Base-by-base conservation (phyloP, 192 early-diverging fungal species). In the Umbelopsis ramanniana region DNA sequence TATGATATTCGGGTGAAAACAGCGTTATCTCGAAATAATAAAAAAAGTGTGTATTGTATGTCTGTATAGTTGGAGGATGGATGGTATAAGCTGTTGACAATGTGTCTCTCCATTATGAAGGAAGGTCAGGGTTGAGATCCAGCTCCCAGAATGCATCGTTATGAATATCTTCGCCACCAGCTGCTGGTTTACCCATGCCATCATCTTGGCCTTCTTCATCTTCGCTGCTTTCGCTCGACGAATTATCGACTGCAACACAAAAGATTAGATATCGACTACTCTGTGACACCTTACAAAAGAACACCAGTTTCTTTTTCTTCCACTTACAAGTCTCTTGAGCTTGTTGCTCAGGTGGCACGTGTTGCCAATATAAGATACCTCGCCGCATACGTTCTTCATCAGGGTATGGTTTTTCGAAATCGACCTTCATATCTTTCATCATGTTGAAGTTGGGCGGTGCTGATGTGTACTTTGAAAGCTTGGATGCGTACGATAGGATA, bases 351-450 rank as follows among this genome's bases (percentile, higher is more conserved):
- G 83, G 70, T 29, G 75, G 57, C 33, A 63, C 52, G 53, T 84
- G 77, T 57, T 86, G 85, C 76, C 83, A 80, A 21, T 86, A 84
- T 9, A 86, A 46, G 19, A 82, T 69, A 15, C 85, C 83, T 26
- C 79, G 70, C 12, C 85, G 79, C 83, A 86, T 86, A 24, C 74
- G 77, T 53, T 84, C 83, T 66, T 86, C 85, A 46, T 84, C 81
- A 24, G 85, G 85, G 48, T 86, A 86, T 10, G 85, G 85, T 15
- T 83, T 83, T 46, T 86, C 85, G 46, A 81, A 81, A 17, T 80
- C 77, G 23, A 80, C 76, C 53, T 83, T 82, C 22, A 78, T 72
- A 46, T 86, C 81, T n/a, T 50, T 63, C 70, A 71, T 74, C 72
- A 72, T 69, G 37, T 77, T 76, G 52, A 86, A 86, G 26, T 86